These are phyloP conservation scores for Thalia dealbata DNA, from an alignment of 176 grass and related monocot genomes.

Conservation along the genomic window DNA sequence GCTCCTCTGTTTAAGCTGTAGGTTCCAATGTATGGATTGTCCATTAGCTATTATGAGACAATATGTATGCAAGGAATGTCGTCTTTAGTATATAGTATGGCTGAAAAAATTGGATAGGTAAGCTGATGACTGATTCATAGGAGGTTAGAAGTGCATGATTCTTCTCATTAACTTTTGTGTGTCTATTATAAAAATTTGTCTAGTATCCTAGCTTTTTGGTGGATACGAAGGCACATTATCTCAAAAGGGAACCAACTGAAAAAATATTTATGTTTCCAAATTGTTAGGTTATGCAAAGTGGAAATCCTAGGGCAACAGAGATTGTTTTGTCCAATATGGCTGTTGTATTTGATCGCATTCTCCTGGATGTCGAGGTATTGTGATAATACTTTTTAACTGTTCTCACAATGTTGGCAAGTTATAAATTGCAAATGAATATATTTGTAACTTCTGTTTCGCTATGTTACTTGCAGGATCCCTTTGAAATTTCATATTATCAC, in stretches of 20 bases:
- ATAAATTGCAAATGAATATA: not conserved
- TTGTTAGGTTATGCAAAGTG: constrained; percentile 60
- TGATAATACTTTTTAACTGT: constrained; percentile 9
- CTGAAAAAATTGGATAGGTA: too few relatives aligned
- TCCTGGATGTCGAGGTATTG: constrained; percentile 69
- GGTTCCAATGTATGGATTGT: too few relatives aligned
- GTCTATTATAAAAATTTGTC: too few relatives aligned
- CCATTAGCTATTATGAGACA: too few relatives aligned
- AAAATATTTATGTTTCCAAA: not conserved
- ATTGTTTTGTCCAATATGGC: constrained; percentile 68
- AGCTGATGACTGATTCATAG: too few relatives aligned
- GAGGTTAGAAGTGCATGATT: too few relatives aligned
- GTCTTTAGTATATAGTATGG: too few relatives aligned
- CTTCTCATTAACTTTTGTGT: too few relatives aligned
- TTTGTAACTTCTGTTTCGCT: not conserved
- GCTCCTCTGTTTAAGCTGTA: too few relatives aligned
- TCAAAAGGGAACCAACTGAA: not conserved
- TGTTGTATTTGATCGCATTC: constrained; percentile 66
- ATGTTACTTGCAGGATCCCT: constrained; percentile 61
- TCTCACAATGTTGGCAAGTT: not conserved
- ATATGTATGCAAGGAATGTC: too few relatives aligned
- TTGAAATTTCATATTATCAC: constrained; percentile 81
- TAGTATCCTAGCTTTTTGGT: not conserved
- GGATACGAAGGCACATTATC: too few relatives aligned
- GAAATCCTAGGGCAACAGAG: constrained; percentile 57